phyloP scores from a whole-genome alignment of 345 rosid genomes.

The Reutealis trisperma region DNA sequence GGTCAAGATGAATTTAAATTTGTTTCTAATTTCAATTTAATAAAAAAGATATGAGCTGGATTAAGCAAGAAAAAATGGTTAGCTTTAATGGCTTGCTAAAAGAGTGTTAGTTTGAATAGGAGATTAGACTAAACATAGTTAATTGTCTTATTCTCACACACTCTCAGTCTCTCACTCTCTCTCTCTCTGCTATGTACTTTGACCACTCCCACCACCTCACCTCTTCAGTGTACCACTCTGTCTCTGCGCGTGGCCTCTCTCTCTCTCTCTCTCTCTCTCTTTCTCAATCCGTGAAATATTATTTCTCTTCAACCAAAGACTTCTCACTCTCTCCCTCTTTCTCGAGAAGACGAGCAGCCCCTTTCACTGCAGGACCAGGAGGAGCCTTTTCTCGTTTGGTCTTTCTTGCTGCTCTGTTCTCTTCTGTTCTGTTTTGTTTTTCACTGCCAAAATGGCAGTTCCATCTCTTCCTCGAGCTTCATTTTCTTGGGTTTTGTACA shows the following conservation, averaged over 20 bases:
- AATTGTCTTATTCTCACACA: background rate
- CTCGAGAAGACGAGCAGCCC: conserved; percentile 25
- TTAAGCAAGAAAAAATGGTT: too few species aligned
- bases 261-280: background rate
- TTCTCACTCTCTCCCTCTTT: conserved; percentile 21
- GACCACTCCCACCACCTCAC: background rate
- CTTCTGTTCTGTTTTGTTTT: background rate
- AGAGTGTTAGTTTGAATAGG: too few species aligned
- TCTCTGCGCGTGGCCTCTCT: conserved; percentile 17
- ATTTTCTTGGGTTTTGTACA: conserved; percentile 27
- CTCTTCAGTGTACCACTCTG: background rate
- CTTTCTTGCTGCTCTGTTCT: background rate
- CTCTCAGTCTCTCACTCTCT: too few species aligned
- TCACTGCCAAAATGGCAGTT: background rate
- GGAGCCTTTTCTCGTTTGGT: background rate
- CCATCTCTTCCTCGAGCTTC: conserved; percentile 24
- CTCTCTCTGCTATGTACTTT: background rate
- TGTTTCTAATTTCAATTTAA: too few species aligned
- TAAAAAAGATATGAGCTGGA: too few species aligned
- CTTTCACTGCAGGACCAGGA: conserved; percentile 12
- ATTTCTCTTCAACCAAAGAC: background rate
- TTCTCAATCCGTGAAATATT: background rate
- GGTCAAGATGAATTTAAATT: too few species aligned
- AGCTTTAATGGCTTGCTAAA: too few species aligned
- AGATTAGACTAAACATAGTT: background rate